Evolutionary conservation across 805 yeast genomes (phyloP).

Genomic region (Saccharomycopsis malanga): DNA sequence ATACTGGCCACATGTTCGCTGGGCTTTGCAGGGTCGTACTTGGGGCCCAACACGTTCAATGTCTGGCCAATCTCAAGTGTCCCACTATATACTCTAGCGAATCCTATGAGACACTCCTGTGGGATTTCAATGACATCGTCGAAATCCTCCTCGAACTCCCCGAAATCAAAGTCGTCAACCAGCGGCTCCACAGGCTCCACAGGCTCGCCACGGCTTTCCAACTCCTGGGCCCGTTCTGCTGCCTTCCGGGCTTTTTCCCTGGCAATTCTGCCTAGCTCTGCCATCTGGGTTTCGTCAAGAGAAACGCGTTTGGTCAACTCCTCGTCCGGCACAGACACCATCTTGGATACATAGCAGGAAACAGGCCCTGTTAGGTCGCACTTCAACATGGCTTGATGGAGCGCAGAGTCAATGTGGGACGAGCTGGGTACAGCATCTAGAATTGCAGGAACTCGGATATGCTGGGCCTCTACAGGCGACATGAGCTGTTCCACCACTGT

Average conservation of each 20-base stretch:
- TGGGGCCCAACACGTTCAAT: slow-evolving; percentile 76
- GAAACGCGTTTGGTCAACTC: slow-evolving; percentile 51
- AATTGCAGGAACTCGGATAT: slow-evolving; percentile 58
- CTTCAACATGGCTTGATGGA: slow-evolving; percentile 48
- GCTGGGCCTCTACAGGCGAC: slow-evolving; percentile 74
- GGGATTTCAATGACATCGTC: slow-evolving; percentile 27
- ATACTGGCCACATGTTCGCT: slow-evolving; percentile 48
- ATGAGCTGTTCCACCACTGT: slow-evolving; percentile 83
- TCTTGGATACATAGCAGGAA: slow-evolving; percentile 81
- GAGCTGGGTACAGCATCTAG: slow-evolving; percentile 51
- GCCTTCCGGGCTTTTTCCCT: slow-evolving; percentile 60
- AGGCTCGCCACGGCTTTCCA: slow-evolving; percentile 22
- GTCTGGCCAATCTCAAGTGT: slow-evolving; percentile 67
- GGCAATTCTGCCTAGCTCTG: slow-evolving; percentile 57
- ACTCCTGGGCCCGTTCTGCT: slow-evolving; percentile 27
- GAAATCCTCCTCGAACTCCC: slow-evolving; percentile 34
- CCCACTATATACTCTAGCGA: slow-evolving; percentile 87
- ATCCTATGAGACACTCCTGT: slow-evolving; percentile 73
- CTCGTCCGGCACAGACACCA: slow-evolving; percentile 73
- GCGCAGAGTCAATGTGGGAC: slow-evolving; percentile 38
- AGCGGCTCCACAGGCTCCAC: slow-evolving; percentile 19
- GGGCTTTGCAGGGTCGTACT: slow-evolving; percentile 63
- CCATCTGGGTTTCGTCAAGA: slow-evolving; percentile 43
- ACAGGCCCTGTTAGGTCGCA: slow-evolving; percentile 66
- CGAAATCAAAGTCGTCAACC: slow-evolving; percentile 30